phyloP scores from a whole-genome alignment of 2,329 filamentous ascomycete species.

The Plectosphaerella sp. region DNA sequence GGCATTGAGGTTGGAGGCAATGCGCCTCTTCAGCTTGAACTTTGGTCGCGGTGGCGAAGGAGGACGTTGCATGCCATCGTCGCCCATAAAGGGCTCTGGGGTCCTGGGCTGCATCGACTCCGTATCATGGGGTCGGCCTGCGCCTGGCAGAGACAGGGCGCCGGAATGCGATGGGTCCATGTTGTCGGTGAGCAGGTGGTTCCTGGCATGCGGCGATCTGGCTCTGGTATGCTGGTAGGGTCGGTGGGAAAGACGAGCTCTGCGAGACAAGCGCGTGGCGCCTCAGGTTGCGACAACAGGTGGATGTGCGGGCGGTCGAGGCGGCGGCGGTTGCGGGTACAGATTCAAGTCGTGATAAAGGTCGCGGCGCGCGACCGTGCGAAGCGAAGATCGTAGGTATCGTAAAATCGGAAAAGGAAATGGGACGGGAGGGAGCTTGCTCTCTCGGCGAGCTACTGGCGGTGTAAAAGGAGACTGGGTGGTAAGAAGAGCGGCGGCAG shows the following conservation, averaged over 20 bases:
- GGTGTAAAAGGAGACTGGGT: neutral
- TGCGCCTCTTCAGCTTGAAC: constrained; percentile 51
- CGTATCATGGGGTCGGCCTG: constrained; percentile 28
- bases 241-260: neutral
- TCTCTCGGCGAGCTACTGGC: neutral
- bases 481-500: neutral
- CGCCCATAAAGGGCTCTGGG: constrained; percentile 42
- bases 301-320: no score
- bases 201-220: constrained; percentile 13
- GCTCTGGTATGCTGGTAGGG: constrained; percentile 2
- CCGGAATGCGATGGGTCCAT: constrained; percentile 45
- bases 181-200: constrained; percentile 9
- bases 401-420: neutral
- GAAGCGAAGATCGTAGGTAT: neutral
- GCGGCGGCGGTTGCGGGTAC: neutral
- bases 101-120: constrained; percentile 39
- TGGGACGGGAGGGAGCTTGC: neutral
- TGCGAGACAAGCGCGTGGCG: no score
- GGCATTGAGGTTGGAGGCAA: constrained; percentile 46
- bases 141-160: constrained; percentile 38
- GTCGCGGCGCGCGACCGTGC: neutral
- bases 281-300: no score
- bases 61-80: constrained; percentile 27
- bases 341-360: neutral
- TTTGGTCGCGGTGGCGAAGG: constrained; percentile 49